Conservation (phyloP, 2,329 filamentous ascomycete species). For the Sclerotinia glacialis region DNA sequence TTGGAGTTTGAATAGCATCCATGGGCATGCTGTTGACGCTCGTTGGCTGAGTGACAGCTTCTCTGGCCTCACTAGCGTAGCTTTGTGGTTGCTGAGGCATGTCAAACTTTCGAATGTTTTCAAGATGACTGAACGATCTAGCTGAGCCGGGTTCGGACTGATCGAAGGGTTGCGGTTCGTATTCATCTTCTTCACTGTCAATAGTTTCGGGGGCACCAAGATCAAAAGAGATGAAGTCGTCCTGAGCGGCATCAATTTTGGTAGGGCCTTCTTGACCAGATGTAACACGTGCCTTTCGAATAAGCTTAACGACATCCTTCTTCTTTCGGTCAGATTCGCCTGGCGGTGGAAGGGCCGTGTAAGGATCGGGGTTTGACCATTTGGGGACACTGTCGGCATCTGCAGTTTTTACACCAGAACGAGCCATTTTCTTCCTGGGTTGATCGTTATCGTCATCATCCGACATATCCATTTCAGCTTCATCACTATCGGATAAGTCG, state of each 20-base stretch:
- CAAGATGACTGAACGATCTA: conserved; percentile 17
- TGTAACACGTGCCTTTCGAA: conserved; percentile 80
- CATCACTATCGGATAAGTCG: conserved; percentile 61
- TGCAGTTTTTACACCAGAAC: conserved; percentile 41
- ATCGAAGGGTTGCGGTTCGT: conserved; percentile 30
- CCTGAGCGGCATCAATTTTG: conserved; percentile 55
- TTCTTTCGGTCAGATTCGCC: conserved; percentile 72
- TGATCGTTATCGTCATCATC: conserved; percentile 41
- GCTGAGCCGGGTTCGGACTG: neutral
- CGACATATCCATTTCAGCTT: conserved; percentile 61
- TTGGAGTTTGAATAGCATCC: conserved; percentile 1
- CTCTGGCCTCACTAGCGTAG: neutral
- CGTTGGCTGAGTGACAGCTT: neutral
- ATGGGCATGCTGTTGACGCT: neutral
- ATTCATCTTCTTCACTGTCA: conserved; percentile 28
- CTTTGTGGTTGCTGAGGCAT: conserved; percentile 7
- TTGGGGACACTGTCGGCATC: conserved; percentile 57
- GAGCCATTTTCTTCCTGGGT: conserved; percentile 47
- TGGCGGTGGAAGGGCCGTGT: conserved; percentile 79
- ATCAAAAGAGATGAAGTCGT: conserved; percentile 89
- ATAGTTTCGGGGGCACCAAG: conserved; percentile 45
- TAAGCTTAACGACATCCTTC: conserved; percentile 84
- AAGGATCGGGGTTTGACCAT: conserved; percentile 96
- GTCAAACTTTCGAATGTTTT: conserved; percentile 20
- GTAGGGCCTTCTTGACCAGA: conserved; percentile 46